Conservation (phyloP, 2,329 filamentous ascomycete genomes). For the Colletotrichum paranaense region DNA sequence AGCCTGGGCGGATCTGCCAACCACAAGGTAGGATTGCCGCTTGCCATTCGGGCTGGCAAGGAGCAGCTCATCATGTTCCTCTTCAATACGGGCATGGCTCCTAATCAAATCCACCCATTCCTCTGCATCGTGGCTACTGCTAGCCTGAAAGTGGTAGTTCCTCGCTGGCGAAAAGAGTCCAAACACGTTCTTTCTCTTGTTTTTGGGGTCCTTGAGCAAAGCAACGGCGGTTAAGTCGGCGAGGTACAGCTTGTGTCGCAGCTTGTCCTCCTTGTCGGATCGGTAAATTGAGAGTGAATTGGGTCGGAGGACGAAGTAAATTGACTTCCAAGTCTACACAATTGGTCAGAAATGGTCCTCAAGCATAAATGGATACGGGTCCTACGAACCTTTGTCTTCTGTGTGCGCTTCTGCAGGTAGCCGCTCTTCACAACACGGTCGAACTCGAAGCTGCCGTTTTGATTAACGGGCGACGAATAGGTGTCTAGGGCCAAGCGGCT, state of each 20-base stretch:
- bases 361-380: background rate
- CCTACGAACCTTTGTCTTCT: conserved; percentile 86
- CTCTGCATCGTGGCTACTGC: conserved; percentile 78
- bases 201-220: conserved; percentile 87
- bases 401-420: conserved; percentile 86
- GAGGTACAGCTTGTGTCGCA: conserved; percentile 88
- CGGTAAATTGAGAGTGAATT: conserved; percentile 94
- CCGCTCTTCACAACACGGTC: conserved; percentile 94
- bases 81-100: conserved; percentile 83
- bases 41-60: conserved; percentile 73
- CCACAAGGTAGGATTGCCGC: conserved; percentile 55
- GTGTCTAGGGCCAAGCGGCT: conserved; percentile 68
- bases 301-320: conserved; percentile 89
- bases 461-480: conserved; percentile 83
- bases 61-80: conserved; percentile 87
- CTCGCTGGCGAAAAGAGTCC: conserved; percentile 90
- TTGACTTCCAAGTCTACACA: conserved; percentile 84
- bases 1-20: conserved; percentile 5
- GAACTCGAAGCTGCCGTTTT: conserved; percentile 96
- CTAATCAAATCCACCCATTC: conserved; percentile 90
- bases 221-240: conserved; percentile 93
- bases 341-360: conserved; percentile 8
- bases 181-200: conserved; percentile 88
- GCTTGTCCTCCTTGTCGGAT: conserved; percentile 87
- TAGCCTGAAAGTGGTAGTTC: conserved; percentile 90